Percentiles rank a stretch among this genome's conserved stretches.
Evolutionary conservation across 1,284 basidiomycete genomes (phyloP).

Genomic region (Anthracocystis panici-leucophaei): DNA sequence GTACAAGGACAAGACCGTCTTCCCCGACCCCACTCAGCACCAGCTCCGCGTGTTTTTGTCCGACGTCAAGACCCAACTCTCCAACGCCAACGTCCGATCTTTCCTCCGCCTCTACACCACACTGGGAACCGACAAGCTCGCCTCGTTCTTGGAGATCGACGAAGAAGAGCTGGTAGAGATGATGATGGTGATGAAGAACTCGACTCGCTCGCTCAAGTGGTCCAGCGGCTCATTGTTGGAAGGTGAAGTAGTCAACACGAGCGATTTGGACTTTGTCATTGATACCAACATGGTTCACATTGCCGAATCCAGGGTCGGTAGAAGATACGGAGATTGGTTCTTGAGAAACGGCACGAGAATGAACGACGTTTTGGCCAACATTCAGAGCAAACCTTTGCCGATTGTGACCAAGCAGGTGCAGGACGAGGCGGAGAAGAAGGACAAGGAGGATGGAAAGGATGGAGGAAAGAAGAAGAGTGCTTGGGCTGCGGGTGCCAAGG

Average conservation of each 20-base stretch:
- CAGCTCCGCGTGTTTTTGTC: conserved; percentile 86
- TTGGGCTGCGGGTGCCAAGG: conserved; percentile 14
- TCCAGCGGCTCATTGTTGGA: conserved; percentile 79
- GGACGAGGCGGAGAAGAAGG: conserved; percentile 21
- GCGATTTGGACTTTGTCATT: conserved; percentile 94
- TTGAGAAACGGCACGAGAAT: conserved; percentile 75
- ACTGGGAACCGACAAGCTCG: conserved; percentile 89
- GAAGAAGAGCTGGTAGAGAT: conserved; percentile 95
- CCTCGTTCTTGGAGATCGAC: conserved; percentile 84
- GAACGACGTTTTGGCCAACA: conserved; percentile 58
- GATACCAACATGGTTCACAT: conserved; percentile 96
- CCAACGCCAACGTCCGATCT: conserved; percentile 86
- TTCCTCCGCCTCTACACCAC: conserved; percentile 96
- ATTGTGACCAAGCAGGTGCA: conserved; percentile 45
- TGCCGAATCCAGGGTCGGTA: conserved; percentile 89
- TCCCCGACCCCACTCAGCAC: conserved; percentile 82
- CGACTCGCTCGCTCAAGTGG: conserved; percentile 76
- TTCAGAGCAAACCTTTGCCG: conserved; percentile 59
- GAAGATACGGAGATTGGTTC: conserved; percentile 95
- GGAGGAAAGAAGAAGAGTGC: conserved; percentile 12
- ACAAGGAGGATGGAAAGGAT: background rate
- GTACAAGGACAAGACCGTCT: conserved; percentile 72
- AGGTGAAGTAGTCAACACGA: conserved; percentile 87
- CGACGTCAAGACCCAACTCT: conserved; percentile 80
- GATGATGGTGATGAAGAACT: conserved; percentile 95